A percentile compares a stretch with the other conserved stretches of the same genome.
These are phyloP conservation scores for Alternaria panax DNA, from an alignment of 2,329 filamentous ascomycete genomes.

Conservation along the genomic window DNA sequence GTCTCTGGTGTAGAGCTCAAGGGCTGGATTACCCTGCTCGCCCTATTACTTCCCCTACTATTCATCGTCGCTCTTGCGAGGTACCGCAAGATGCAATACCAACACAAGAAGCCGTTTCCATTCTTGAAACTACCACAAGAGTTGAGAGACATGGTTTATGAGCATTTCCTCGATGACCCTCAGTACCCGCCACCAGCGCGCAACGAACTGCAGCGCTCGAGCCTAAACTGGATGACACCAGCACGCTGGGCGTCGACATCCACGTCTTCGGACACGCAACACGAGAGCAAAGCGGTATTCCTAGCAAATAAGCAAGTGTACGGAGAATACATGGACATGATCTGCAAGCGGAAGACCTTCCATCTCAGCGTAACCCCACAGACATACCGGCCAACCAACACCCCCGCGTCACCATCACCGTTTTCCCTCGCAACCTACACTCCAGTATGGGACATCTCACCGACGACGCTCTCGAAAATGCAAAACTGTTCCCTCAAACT, in stretches of 20 bases:
- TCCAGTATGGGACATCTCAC: constrained; percentile 40
- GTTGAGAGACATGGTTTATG: constrained; percentile 45
- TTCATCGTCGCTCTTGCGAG: constrained; percentile 15
- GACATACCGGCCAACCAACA: constrained; percentile 31
- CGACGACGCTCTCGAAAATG: constrained; percentile 29
- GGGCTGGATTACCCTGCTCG: constrained; percentile 13
- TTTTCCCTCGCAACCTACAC: constrained; percentile 4
- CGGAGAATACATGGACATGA: constrained; percentile 44
- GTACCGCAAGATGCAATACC: constrained; percentile 32
- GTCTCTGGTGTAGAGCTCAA: neutral
- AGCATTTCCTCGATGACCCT: constrained; percentile 41
- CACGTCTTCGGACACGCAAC: neutral
- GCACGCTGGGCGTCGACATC: constrained; percentile 9
- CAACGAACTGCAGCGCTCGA: constrained; percentile 14
- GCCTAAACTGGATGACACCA: constrained; percentile 30
- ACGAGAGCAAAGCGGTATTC: constrained; percentile 35
- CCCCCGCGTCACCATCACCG: neutral
- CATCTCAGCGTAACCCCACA: constrained; percentile 42
- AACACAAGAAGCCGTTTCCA: constrained; percentile 31
- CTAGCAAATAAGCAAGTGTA: constrained; percentile 46
- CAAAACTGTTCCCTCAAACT: constrained; percentile 41
- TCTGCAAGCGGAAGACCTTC: constrained; percentile 43
- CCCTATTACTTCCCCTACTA: constrained; percentile 19
- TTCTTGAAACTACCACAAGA: constrained; percentile 44
- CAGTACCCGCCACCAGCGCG: constrained; percentile 34